Evolutionary conservation across 225 moss, liverwort and hornwort species (phyloP), one percentile per base, ranked within the genome.

Genomic region (Anthoceros angustus): DNA sequence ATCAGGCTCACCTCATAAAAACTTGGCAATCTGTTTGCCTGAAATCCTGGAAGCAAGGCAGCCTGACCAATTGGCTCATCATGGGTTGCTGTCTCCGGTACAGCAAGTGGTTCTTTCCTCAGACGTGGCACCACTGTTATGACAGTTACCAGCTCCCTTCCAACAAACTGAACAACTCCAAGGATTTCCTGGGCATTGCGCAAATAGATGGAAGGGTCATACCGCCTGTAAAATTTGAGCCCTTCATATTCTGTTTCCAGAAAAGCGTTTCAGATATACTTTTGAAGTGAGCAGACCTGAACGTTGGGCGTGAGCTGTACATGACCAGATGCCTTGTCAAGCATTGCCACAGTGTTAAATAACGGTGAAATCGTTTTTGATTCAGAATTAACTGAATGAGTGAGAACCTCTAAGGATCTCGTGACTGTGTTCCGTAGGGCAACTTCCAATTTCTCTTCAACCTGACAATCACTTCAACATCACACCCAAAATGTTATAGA

Each of bases 321-420:
- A 42, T 89, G 89, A 39, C 84, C 77, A 67, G 78, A 86, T 25
- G 82, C 72, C 74, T 82, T 89, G 10, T 89, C 82, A 39, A 89
- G 73, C 14, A 86, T 67, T 11, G 89, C 74, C n/a, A 82, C 63
- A 4, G 89, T 84, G 60, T 81, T 81, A 23, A 89, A 83, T 12
- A 84, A 46, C 12, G 89, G 84, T 65, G 82, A 82, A 0, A 89
- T 65, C 50, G 73, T 78, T 70, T 89, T 89, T 32, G 82, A 79
- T 25, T 89, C 84, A 9, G 79, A 70, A 71, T 70, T 89, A 24
- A 89, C 69, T 9, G 80, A 77, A 62, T 65, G 78, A 2, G 77
- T 78, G 40, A 89, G 74, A 16, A 86, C 77, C 70, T 74, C 71
- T 8, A 89, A 55, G 6, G 89, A 89, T 62, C 73, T 82, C 62